Conservation (phyloP, 176 grass and related monocot species). For the Rhipidocladum racemiflorum region DNA sequence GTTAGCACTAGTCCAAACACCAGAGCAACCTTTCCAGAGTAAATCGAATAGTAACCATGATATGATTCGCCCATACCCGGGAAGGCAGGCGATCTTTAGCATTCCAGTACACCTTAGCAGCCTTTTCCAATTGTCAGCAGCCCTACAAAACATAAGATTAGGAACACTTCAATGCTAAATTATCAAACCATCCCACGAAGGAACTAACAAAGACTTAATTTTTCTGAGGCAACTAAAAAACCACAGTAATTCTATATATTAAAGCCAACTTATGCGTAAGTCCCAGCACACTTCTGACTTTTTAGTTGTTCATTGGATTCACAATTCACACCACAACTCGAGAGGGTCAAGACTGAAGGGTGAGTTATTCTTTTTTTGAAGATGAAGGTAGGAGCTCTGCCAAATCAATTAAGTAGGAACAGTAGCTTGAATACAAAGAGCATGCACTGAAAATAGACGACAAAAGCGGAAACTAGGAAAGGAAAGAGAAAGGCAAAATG, state of each 20-base stretch:
- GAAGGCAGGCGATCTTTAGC: slow-evolving; percentile 80
- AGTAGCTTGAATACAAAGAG: too few species aligned
- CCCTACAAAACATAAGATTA: slow-evolving; percentile 49
- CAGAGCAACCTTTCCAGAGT: background rate
- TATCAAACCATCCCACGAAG: background rate
- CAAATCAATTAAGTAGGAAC: too few species aligned
- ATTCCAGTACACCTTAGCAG: slow-evolving; percentile 88
- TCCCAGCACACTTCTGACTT: background rate
- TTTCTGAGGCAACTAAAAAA: background rate
- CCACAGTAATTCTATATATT: background rate
- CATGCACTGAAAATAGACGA: too few species aligned
- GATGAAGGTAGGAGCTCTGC: too few species aligned
- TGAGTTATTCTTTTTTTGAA: too few species aligned
- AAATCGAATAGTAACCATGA: background rate
- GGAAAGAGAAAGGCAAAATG: too few species aligned
- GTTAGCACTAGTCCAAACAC: background rate
- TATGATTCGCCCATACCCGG: slow-evolving; percentile 39
- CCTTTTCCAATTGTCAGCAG: slow-evolving; percentile 81
- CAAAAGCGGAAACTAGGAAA: too few species aligned
- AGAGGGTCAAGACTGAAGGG: background rate
- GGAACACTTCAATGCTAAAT: background rate
- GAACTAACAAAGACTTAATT: background rate
- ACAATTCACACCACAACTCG: background rate
- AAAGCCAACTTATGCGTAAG: background rate
- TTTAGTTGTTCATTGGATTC: background rate